Base-by-base conservation (phyloP, 2,329 filamentous ascomycete species). In the Scorias spongiosa region DNA sequence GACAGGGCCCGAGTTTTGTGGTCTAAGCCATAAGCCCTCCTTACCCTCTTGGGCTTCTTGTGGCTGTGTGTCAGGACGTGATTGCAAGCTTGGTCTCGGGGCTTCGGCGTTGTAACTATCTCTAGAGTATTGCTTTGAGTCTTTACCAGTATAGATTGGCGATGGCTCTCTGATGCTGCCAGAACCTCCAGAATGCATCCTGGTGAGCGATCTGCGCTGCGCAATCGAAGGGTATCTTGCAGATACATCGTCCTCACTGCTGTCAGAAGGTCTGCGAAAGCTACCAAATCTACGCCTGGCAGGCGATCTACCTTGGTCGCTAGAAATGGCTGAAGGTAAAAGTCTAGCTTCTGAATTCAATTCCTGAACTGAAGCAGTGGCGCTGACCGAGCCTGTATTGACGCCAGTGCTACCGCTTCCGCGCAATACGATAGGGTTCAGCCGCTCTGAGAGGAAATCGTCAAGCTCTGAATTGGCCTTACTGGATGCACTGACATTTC, bases 401-500 rank as follows among this genome's bases (percentile, higher is more conserved):
- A 49, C 46, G 12, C 57, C 59, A 42, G 61, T 63, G 46, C 59
- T 63, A 40, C 65, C 65, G 4, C 61, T 63, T 11, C 68, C 68
- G 29, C 68, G 62, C 39, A 71, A 56, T 14, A 67, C 57, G 11
- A 64, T 62, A 9, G 68, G 68, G 17, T 57, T 58, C 11, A 69
- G 59, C 36, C 65, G 59, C 20, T 67, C 65, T n/a, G 60, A 56
- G 32, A 68, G 57, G 44, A 68, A 70, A 20, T 68, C 62, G 41
- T 69, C 66, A 52, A 69, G 56, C 6, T 68, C 66, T 1, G 59
- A 54, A 18, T 59, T 63, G 6, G 58, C 59, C 7, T 64, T 66
- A 48, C 61, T 67, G 5, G 58, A 60, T 44, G 63, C 54, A 47
- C 66, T 69, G 46, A 59, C 63, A 43, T 68, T 68, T 38, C 66